These are phyloP conservation scores for Onygenales sp. DNA, from an alignment of 2,329 filamentous ascomycete genomes.

Conservation along the genomic window DNA sequence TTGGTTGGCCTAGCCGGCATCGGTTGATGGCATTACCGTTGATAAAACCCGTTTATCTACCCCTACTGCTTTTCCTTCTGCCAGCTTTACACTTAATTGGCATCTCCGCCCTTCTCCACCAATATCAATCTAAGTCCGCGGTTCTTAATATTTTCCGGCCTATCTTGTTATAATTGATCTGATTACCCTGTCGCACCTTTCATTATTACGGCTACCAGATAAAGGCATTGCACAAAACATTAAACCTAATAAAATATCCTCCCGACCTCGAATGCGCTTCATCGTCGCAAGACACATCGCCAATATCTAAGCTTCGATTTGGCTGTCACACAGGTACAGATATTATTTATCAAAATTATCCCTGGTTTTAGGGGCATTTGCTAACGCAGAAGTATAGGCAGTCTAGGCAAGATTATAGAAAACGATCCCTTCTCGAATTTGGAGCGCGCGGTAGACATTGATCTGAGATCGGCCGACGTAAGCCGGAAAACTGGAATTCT, in stretches of 20 bases:
- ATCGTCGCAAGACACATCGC: too few relatives aligned
- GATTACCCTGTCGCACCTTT: not conserved
- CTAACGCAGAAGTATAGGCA: not conserved
- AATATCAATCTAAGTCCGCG: not conserved
- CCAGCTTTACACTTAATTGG: constrained; percentile 2
- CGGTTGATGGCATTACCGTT: constrained; percentile 1
- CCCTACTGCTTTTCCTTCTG: not conserved
- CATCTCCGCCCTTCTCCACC: constrained; percentile 1
- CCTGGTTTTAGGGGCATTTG: not conserved
- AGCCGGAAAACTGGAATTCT: constrained; percentile 54
- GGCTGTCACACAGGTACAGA: too few relatives aligned
- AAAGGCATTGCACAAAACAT: not conserved
- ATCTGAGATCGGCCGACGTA: not conserved
- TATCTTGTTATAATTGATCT: not conserved
- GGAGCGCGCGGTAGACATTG: not conserved
- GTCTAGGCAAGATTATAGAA: not conserved
- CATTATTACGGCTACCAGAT: not conserved
- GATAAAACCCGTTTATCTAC: not conserved
- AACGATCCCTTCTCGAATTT: not conserved
- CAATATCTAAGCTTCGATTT: too few relatives aligned
- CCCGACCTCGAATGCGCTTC: too few relatives aligned
- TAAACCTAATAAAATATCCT: not conserved
- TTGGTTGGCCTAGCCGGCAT: not conserved
- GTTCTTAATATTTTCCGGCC: not conserved
- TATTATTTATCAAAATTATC: too few relatives aligned